These are phyloP conservation scores for Rhynchosporium agropyri DNA, from an alignment of 2,329 filamentous ascomycete genomes.

Conservation along the genomic window DNA sequence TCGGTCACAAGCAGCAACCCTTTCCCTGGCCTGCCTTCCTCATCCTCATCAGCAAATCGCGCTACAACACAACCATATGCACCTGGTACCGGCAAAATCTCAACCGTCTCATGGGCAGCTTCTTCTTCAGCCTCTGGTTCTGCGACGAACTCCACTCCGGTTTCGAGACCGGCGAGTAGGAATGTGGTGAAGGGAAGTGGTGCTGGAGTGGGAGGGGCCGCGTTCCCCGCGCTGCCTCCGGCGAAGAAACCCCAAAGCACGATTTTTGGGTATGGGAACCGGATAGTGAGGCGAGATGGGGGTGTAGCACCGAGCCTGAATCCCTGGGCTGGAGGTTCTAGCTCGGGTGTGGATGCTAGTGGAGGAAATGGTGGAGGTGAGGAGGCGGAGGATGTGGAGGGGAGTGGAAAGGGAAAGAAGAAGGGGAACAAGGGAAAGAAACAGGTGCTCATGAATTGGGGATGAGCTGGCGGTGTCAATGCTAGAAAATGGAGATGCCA, in stretches of 20 bases:
- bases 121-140: constrained; percentile 43
- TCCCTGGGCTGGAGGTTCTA: constrained; percentile 35
- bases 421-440: constrained; percentile 63
- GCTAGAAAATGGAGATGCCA: neutral
- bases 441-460: constrained; percentile 64
- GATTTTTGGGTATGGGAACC: constrained; percentile 63
- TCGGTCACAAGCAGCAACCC: constrained; percentile 44
- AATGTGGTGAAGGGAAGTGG: constrained; percentile 47
- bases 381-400: constrained; percentile 40
- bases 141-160: constrained; percentile 41
- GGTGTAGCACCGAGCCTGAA: constrained; percentile 21
- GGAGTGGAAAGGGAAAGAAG: constrained; percentile 53
- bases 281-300: constrained; percentile 55
- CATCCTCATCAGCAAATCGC: constrained; percentile 35
- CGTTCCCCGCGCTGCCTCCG: constrained; percentile 81
- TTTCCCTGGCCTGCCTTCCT: constrained; percentile 49
- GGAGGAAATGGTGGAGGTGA: constrained; percentile 55
- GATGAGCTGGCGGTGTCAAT: constrained; percentile 35
- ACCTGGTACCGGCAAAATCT: constrained; percentile 31
- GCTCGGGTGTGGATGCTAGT: constrained; percentile 35
- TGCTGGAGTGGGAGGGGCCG: constrained; percentile 35
- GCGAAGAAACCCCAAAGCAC: constrained; percentile 70
- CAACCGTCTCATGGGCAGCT: constrained; percentile 42
- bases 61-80: constrained; percentile 24
- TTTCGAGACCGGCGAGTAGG: constrained; percentile 17